Conservation (phyloP, 768 basidiomycete genomes). For the Boletellus ananiceps region DNA sequence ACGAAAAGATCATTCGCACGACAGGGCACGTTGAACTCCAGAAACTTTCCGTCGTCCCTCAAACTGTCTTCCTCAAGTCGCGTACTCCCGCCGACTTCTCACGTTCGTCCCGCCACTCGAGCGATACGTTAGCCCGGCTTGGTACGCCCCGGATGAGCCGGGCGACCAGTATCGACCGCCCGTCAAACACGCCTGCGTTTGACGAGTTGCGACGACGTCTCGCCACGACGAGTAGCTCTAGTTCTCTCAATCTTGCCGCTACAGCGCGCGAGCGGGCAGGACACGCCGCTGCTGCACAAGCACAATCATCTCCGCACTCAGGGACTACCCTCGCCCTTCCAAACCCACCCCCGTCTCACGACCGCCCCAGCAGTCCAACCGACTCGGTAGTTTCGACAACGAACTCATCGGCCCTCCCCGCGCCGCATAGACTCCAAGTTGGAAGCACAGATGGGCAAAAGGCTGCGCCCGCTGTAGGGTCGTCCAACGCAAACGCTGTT, state of each 20-base stretch:
- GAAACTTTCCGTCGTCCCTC: constrained; percentile 85
- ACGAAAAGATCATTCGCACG: constrained; percentile 58
- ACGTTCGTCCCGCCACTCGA: constrained; percentile 40
- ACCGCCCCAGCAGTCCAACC: constrained; percentile 73
- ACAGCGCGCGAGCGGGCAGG: constrained; percentile 44
- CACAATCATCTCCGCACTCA: constrained; percentile 13
- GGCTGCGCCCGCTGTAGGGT: constrained; percentile 85
- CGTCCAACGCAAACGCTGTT: constrained; percentile 76
- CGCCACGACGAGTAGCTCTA: constrained; percentile 70
- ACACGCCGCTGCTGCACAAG: constrained; percentile 10
- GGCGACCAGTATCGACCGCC: constrained; percentile 44
- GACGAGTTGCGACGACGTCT: constrained; percentile 76
- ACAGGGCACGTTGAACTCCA: constrained; percentile 72
- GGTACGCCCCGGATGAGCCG: constrained; percentile 50
- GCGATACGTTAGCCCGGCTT: constrained; percentile 40
- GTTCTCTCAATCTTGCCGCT: constrained; percentile 46
- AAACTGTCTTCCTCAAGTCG: constrained; percentile 80
- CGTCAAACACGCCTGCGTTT: constrained; percentile 51
- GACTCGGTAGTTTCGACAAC: constrained; percentile 75
- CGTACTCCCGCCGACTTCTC: constrained; percentile 35
- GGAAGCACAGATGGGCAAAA: constrained; percentile 76
- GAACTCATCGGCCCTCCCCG: constrained; percentile 57
- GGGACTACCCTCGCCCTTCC: constrained; percentile 20
- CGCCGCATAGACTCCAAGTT: constrained; percentile 59
- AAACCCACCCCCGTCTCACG: constrained; percentile 25